Evolutionary conservation across 2,329 filamentous ascomycete genomes (phyloP).

Genomic region (Madurella fahalii): DNA sequence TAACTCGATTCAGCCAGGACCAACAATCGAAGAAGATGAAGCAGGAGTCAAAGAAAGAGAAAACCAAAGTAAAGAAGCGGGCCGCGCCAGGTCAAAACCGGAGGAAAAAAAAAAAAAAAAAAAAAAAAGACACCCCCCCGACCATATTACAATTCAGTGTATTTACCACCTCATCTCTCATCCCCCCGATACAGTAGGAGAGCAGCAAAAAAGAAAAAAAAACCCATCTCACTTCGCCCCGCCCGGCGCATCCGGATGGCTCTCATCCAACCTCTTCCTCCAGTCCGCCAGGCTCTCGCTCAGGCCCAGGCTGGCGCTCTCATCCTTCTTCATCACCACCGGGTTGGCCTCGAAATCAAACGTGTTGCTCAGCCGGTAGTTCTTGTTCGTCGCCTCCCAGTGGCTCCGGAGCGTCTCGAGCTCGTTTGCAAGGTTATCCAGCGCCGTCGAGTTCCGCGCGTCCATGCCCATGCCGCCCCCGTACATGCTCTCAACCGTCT

Average conservation of each 20-base stretch:
- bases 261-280: constrained; percentile 69
- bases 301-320: constrained; percentile 46
- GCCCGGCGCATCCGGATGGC: constrained; percentile 16
- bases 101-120: background rate
- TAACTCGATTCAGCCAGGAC: background rate
- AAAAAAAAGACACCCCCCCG: background rate
- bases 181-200: background rate
- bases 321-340: constrained; percentile 27
- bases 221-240: constrained; percentile 12
- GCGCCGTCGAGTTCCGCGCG: constrained; percentile 59
- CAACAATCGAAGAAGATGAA: background rate
- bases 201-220: background rate
- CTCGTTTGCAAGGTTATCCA: constrained; percentile 89
- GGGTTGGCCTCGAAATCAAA: constrained; percentile 70
- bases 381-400: constrained; percentile 95
- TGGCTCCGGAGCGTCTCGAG: constrained; percentile 85
- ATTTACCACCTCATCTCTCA: background rate
- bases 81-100: background rate
- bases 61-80: background rate
- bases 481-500: constrained; percentile 56
- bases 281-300: constrained; percentile 74
- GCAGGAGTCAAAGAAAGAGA: background rate
- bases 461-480: constrained; percentile 30
- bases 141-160: constrained; percentile 8
- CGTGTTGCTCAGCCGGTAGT: constrained; percentile 82